phyloP scores from a whole-genome alignment of 1,284 basidiomycete species.

The Bjerkandera adusta region DNA sequence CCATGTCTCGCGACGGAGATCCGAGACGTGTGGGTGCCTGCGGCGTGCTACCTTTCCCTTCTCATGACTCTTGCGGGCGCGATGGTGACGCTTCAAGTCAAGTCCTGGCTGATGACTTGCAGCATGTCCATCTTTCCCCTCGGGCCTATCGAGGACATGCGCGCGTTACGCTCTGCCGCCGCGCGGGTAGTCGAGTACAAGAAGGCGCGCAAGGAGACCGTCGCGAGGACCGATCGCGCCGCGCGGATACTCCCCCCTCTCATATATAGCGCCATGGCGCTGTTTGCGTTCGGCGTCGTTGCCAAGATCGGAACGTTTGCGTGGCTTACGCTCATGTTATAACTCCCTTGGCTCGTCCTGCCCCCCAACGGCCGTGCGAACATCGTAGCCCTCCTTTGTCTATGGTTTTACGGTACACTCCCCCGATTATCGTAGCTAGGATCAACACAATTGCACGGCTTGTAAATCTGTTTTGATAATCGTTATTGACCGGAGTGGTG shows the following conservation, averaged over 20 bases:
- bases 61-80: conserved; percentile 7
- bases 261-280: conserved; percentile 10
- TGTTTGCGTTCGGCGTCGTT: conserved; percentile 8
- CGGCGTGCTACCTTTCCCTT: conserved; percentile 10
- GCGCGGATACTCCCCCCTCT: conserved; percentile 4
- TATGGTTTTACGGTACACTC: too few relatives aligned
- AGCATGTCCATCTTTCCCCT: conserved; percentile 4
- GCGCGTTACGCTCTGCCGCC: conserved; percentile 1
- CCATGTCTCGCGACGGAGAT: not conserved
- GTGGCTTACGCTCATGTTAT: not conserved
- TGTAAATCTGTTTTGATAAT: too few relatives aligned
- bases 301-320: conserved; percentile 6
- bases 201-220: conserved; percentile 8
- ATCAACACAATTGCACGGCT: too few relatives aligned
- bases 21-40: conserved; percentile 12
- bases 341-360: too few relatives aligned
- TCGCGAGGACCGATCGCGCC: conserved; percentile 3
- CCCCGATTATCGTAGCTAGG: too few relatives aligned
- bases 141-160: not conserved
- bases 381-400: too few relatives aligned
- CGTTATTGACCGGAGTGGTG: too few relatives aligned
- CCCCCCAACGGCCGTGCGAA: too few relatives aligned
- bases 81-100: conserved; percentile 11
- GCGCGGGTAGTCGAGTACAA: conserved; percentile 2
- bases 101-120: conserved; percentile 14